A percentile compares a stretch with the other conserved stretches of the same genome.
Evolutionary conservation across 305 asterid genomes (phyloP).

Genomic region (Fraxinus floribunda): DNA sequence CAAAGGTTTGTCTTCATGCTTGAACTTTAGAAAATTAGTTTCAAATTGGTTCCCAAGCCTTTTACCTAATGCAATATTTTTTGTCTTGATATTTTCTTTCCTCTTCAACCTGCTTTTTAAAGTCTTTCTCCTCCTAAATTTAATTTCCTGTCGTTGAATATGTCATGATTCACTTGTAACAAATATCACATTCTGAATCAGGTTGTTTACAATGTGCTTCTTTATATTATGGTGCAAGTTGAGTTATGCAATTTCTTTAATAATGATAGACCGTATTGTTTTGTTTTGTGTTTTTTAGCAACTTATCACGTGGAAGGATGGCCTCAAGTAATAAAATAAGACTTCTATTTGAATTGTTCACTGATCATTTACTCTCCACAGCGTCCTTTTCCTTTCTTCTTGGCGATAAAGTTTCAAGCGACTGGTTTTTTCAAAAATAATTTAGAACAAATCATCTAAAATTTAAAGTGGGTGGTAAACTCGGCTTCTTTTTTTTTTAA

Average conservation of each 20-base stretch:
- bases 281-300: background rate
- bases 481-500: background rate
- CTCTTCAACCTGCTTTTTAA: background rate
- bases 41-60: slow-evolving; percentile 18
- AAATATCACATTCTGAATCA: background rate
- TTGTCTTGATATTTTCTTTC: slow-evolving; percentile 1
- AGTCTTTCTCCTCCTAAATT: background rate
- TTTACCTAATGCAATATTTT: background rate
- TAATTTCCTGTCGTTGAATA: background rate
- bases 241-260: background rate
- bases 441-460: background rate
- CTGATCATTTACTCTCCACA: background rate
- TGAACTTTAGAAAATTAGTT: slow-evolving; percentile 3
- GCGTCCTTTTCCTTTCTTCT: background rate
- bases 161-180: background rate
- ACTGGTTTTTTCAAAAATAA: background rate
- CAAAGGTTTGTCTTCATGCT: slow-evolving; percentile 59
- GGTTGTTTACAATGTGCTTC: background rate
- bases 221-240: background rate
- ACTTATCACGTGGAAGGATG: background rate
- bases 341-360: background rate
- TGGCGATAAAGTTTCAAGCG: background rate
- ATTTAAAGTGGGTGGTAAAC: background rate
- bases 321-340: background rate
- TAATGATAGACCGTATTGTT: background rate